Conservation (phyloP, 441 rosid species). For the Gossypium lobatum region DNA sequence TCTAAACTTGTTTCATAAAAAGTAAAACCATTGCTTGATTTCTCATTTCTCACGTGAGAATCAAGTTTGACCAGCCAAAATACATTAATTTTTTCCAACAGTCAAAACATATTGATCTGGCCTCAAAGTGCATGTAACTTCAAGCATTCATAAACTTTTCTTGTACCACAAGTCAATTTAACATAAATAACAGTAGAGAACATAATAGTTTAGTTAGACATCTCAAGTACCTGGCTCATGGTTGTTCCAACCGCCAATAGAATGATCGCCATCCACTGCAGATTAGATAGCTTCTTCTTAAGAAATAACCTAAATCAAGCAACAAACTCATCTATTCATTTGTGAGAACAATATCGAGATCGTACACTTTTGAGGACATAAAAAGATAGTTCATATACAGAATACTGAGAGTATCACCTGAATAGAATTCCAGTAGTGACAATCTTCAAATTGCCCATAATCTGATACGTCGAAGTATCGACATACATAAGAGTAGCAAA, state of each 20-base stretch:
- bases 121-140: not conserved
- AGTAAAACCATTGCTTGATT: not conserved
- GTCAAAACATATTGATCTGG: not conserved
- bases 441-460: constrained; percentile 21
- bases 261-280: constrained; percentile 20
- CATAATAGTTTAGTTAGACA: not conserved
- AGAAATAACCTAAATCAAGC: constrained; percentile 19
- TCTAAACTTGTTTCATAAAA: not conserved
- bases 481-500: constrained; percentile 21
- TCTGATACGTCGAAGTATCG: constrained; percentile 17
- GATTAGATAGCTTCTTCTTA: constrained; percentile 17
- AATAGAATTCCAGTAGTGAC: constrained; percentile 18
- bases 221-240: constrained; percentile 12
- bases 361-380: not conserved
- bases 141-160: not conserved
- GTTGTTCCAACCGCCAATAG: constrained; percentile 24
- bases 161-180: not conserved
- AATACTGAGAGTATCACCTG: constrained; percentile 6
- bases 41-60: not conserved
- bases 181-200: not conserved
- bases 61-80: not conserved
- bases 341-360: not conserved
- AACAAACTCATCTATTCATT: not conserved
- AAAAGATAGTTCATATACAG: not conserved
- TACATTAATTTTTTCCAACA: not conserved